phyloP scores from a whole-genome alignment of 2,329 filamentous ascomycete species.

The Furcasterigmium furcatum region DNA sequence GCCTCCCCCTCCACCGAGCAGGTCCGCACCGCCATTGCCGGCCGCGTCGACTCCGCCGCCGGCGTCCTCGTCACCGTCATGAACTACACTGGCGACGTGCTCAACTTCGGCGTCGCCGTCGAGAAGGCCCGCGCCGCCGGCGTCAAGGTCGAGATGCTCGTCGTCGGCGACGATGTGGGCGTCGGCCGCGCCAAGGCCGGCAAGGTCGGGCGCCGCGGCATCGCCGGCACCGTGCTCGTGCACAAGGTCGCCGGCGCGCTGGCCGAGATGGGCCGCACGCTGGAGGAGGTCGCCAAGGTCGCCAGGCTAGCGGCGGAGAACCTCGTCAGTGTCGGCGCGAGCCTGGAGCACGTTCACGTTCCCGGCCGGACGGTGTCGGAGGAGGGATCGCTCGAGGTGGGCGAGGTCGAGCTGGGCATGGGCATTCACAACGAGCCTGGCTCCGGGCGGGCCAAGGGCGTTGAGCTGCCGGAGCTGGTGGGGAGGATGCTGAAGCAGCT shows the following conservation, averaged over 20 bases:
- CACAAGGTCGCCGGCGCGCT: conserved; percentile 85
- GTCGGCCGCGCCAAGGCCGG: conserved; percentile 78
- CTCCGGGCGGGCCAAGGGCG: conserved; percentile 42
- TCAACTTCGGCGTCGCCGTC: conserved; percentile 55
- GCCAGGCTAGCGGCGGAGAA: conserved; percentile 72
- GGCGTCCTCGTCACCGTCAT: conserved; percentile 53
- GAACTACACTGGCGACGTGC: conserved; percentile 22
- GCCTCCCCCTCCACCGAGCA: conserved; percentile 80
- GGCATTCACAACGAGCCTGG: conserved; percentile 73
- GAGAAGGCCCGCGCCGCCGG: conserved; percentile 63
- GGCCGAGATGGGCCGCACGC: conserved; percentile 63
- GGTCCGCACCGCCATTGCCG: conserved; percentile 71
- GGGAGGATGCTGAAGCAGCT: conserved; percentile 67
- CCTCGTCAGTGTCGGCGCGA: conserved; percentile 80
- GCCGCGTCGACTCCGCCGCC: conserved; percentile 66
- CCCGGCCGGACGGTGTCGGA: conserved; percentile 64
- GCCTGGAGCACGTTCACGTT: conserved; percentile 88
- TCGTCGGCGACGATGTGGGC: conserved; percentile 86
- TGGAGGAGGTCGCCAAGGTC: conserved; percentile 70
- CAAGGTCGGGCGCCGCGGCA: conserved; percentile 89
- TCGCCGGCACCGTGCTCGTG: conserved; percentile 89
- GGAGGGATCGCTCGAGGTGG: conserved; percentile 51
- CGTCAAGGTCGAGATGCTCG: conserved; percentile 60
- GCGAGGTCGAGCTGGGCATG: conserved; percentile 68
- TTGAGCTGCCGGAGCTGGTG: conserved; percentile 53